Evolutionary conservation across 257 asterid species (phyloP).

Genomic region (Eucommia ulmoides): DNA sequence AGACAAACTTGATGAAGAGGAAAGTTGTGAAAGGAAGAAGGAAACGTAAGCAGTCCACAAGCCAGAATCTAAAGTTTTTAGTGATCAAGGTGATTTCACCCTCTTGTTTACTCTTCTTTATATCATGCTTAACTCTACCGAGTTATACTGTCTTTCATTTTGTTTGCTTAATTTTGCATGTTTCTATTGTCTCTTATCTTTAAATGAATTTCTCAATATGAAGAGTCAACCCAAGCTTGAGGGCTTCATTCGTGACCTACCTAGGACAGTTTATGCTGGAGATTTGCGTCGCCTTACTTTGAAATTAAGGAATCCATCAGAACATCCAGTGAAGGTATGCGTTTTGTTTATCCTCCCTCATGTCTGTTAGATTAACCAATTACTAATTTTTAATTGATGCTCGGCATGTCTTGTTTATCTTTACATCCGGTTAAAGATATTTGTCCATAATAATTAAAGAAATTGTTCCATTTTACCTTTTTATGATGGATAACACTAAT

Average conservation of each 20-base stretch:
- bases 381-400: too few species aligned
- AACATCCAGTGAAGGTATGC: conserved; percentile 69
- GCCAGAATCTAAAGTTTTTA: conserved; percentile 57
- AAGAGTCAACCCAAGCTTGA: conserved; percentile 91
- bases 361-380: neutral
- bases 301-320: conserved; percentile 80
- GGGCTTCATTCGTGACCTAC: conserved; percentile 55
- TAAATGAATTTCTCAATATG: conserved; percentile 20
- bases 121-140: neutral
- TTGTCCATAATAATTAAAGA: too few species aligned
- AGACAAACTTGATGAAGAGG: conserved; percentile 41
- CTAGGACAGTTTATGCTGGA: conserved; percentile 63
- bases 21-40: conserved; percentile 44
- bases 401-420: too few species aligned
- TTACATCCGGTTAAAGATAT: too few species aligned
- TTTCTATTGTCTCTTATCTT: neutral
- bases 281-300: conserved; percentile 64
- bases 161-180: neutral
- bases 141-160: neutral
- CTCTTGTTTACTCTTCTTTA: neutral
- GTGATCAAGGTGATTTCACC: conserved; percentile 60
- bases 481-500: too few species aligned
- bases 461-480: too few species aligned
- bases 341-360: neutral
- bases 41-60: conserved; percentile 34